Base-by-base conservation (phyloP, 345 rosid species). In the Isatis tinctoria region DNA sequence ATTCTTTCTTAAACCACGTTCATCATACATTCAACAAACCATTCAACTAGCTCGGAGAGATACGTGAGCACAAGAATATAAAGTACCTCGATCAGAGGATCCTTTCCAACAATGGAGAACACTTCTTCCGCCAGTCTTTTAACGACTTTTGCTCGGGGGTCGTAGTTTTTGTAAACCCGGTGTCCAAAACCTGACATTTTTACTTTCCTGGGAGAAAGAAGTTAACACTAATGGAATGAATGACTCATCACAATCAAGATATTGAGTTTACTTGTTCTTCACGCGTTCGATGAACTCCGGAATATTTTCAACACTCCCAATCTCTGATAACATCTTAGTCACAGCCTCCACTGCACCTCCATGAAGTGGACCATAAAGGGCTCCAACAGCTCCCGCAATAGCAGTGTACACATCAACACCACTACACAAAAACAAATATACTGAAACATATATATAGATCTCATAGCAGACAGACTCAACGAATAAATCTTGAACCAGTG, bases 321-420 rank as follows among this genome's bases (percentile, higher is more conserved):
- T 92, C 83, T 88, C 97, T 68, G 65, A 75, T 66, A 95, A 83
- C 96, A 95, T 95, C 86, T 88, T 95, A 68, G 85, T 85, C 75
- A 92, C 96, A 57, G 94, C 99, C 86, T 95, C 99, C 75, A 87
- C 80, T 45, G 99, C 96, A 8, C 97, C 99, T 43, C 99, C 99
- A 78, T 95, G 99, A 79, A 95, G 97, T 44, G 97, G 97, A 65
- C 99, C 97, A 78, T 85, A 88, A 12, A 94, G 53, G 39, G 97
- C 97, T 75, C 96, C 97, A 80, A 88, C 84, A 66, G 96, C 97
- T 80, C 97, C 97, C 49, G 96, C 82, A 73, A 94, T 85, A 67
- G 93, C 92, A 51, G 95, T 87, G 79, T 85, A 94, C 41, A 91
- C 96, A 81, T 91, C 91, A 79, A 86, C 97, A 72, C 97, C 93